These are phyloP conservation scores for Anthostomella pinea DNA, from an alignment of 2,329 filamentous ascomycete species.

Conservation along the genomic window DNA sequence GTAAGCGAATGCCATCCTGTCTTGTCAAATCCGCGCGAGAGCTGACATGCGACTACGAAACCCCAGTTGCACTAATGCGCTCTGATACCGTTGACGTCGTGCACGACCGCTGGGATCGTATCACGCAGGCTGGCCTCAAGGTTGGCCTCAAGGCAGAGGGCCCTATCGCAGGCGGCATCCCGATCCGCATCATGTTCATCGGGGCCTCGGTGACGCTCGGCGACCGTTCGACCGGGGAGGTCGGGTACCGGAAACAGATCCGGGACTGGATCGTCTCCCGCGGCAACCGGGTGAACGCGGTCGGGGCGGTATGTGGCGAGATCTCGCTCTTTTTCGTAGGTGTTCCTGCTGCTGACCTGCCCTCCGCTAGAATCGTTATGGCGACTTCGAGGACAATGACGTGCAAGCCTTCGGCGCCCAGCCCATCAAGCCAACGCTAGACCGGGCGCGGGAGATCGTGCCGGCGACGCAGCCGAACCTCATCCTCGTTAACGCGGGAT, in stretches of 20 bases:
- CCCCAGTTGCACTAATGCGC: no score
- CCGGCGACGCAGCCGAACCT: constrained; percentile 29
- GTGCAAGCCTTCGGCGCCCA: constrained; percentile 30
- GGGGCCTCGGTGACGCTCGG: constrained; percentile 29
- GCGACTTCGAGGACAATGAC: constrained; percentile 30
- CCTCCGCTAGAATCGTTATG: constrained; percentile 23
- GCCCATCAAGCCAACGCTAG: constrained; percentile 27
- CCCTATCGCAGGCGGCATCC: constrained; percentile 25
- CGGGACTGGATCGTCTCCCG: constrained; percentile 26
- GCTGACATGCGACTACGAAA: no score
- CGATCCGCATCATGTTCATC: constrained; percentile 28
- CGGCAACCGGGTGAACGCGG: constrained; percentile 27
- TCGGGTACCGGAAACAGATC: constrained; percentile 26
- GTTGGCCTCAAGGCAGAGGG: no score
- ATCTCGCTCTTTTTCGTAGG: no score
- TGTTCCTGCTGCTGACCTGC: constrained; percentile 11
- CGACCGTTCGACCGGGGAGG: constrained; percentile 27
- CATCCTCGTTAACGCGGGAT: constrained; percentile 28
- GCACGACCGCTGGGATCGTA: no score
- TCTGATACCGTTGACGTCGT: no score
- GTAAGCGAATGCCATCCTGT: no score
- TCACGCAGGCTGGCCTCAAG: no score
- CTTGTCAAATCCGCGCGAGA: no score
- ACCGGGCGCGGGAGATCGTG: constrained; percentile 26
- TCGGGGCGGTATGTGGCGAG: constrained; percentile 21